Percentiles rank a stretch among this genome's conserved stretches.
These are phyloP conservation scores for Coniochaeta sp. DNA, from an alignment of 2,329 filamentous ascomycete species.

Conservation along the genomic window DNA sequence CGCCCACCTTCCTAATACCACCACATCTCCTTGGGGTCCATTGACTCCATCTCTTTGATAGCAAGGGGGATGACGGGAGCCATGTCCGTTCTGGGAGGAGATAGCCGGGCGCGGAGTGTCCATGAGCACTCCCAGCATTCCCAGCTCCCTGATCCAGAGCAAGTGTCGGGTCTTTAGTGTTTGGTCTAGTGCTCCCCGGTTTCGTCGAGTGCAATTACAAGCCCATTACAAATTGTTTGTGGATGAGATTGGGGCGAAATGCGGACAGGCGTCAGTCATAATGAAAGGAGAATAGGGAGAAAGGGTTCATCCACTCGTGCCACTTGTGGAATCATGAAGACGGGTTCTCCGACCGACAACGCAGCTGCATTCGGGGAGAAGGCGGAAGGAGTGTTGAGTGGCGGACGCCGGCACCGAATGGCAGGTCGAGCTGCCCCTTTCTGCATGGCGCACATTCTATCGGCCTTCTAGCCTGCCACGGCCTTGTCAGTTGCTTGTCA, in stretches of 20 bases:
- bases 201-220: no score
- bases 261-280: no score
- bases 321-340: no score
- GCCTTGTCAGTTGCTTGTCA: no score
- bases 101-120: background rate
- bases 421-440: background rate
- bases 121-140: background rate
- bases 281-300: no score
- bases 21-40: constrained; percentile 1
- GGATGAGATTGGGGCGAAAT: no score
- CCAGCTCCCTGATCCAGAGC: background rate
- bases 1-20: constrained; percentile 1
- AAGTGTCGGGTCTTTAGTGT: background rate
- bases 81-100: background rate
- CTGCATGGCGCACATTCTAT: background rate
- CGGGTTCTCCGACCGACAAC: background rate
- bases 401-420: background rate
- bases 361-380: background rate
- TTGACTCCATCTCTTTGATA: no score
- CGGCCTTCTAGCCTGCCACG: background rate
- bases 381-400: no score
- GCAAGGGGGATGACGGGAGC: no score
- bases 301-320: no score
- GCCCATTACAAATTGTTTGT: no score
- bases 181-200: background rate